phyloP scores from a whole-genome alignment of 2,329 filamentous ascomycete genomes.

The Domatiomyces globalis region DNA sequence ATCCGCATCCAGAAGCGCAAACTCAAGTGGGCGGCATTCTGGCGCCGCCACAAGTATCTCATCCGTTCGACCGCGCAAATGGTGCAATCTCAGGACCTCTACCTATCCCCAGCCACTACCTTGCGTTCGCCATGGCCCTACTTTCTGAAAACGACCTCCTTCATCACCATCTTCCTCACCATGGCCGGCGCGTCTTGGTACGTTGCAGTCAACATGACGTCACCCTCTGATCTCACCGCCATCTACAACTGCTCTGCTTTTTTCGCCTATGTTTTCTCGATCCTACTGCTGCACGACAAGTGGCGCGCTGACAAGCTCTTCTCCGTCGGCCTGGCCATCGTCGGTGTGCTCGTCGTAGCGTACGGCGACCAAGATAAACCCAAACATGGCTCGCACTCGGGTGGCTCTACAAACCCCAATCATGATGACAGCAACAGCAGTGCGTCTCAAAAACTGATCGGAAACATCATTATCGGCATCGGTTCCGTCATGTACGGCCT shows the following conservation, averaged over 20 bases:
- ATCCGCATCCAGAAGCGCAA: constrained; percentile 66
- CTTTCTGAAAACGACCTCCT: constrained; percentile 62
- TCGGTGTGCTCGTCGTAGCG: constrained; percentile 84
- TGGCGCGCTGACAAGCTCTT: constrained; percentile 71
- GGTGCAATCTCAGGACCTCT: constrained; percentile 66
- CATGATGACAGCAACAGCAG: constrained; percentile 17
- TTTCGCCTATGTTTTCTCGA: constrained; percentile 94
- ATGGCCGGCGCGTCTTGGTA: constrained; percentile 92
- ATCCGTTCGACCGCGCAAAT: constrained; percentile 60
- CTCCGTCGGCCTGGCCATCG: constrained; percentile 73
- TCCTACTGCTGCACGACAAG: constrained; percentile 75
- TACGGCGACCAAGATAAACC: constrained; percentile 60
- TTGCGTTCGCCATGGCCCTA: constrained; percentile 49
- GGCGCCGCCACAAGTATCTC: constrained; percentile 55
- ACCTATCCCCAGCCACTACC: constrained; percentile 35
- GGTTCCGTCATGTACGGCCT: constrained; percentile 89
- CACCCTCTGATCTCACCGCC: constrained; percentile 81
- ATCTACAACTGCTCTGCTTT: constrained; percentile 99
- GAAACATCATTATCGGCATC: constrained; percentile 81
- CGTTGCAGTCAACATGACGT: constrained; percentile 83
- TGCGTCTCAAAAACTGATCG: constrained; percentile 49
- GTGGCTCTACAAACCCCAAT: constrained; percentile 37
- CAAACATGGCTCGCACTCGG: constrained; percentile 42
- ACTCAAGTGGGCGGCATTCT: constrained; percentile 71
- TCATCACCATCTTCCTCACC: constrained; percentile 74